phyloP scores from a whole-genome alignment of 345 rosid species.

The Pistacia vera region DNA sequence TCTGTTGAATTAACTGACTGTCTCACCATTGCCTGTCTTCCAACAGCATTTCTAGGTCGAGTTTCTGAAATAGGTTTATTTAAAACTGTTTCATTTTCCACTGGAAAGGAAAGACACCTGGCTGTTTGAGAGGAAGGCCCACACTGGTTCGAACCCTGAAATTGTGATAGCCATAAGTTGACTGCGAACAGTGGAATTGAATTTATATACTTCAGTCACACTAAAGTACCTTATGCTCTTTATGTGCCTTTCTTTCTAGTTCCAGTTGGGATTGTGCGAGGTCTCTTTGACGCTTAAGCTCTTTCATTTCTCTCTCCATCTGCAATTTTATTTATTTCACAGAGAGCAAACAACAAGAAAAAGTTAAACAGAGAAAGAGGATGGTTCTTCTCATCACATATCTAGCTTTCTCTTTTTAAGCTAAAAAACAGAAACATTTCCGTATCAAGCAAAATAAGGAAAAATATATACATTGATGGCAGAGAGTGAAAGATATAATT shows the following conservation, averaged over 20 bases:
- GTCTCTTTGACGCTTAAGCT: conserved; percentile 95
- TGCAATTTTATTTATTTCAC: conserved; percentile 29
- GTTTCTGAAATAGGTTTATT: conserved; percentile 39
- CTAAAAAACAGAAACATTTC: not conserved
- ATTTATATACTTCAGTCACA: not conserved
- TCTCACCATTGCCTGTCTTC: conserved; percentile 53
- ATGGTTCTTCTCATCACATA: not conserved
- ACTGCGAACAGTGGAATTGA: conserved; percentile 5
- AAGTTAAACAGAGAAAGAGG: not conserved
- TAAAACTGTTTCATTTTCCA: conserved; percentile 41
- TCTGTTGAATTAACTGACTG: conserved; percentile 70
- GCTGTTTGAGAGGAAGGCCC: conserved; percentile 68
- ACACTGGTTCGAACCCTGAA: conserved; percentile 51
- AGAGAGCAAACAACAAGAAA: not conserved
- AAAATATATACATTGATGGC: not conserved
- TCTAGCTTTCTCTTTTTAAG: not conserved
- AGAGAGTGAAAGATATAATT: not conserved
- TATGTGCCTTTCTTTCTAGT: conserved; percentile 64
- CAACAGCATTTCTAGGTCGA: conserved; percentile 39
- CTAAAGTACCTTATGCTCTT: conserved; percentile 68
- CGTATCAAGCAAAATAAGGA: not conserved
- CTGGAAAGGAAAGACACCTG: conserved; percentile 75
- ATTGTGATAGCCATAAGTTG: conserved; percentile 17
- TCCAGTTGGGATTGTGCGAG: conserved; percentile 78
- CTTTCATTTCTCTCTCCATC: conserved; percentile 91